Evolutionary conservation across 805 yeast species (phyloP).

Genomic region (Zygosaccharomyces kombuchaensis): DNA sequence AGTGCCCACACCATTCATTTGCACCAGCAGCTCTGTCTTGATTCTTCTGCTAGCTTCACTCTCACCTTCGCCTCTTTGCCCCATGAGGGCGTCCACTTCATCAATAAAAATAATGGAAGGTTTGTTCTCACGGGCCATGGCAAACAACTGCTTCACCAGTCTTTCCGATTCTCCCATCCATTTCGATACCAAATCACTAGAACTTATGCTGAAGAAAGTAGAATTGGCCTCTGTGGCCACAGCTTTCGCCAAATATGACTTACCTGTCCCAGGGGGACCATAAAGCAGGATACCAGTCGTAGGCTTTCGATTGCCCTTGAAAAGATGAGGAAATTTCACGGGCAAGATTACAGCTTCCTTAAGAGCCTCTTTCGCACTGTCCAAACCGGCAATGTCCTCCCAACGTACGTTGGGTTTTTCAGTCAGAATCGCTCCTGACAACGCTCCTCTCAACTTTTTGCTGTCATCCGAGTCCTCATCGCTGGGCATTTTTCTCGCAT

Average conservation of each 20-base stretch:
- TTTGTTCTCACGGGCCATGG: constrained; percentile 93
- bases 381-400: constrained; percentile 96
- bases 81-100: constrained; percentile 97
- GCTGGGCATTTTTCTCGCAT: constrained; percentile 55
- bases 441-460: constrained; percentile 83
- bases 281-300: constrained; percentile 82
- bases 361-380: constrained; percentile 89
- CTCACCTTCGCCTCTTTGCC: constrained; percentile 97
- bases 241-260: constrained; percentile 93
- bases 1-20: constrained; percentile 98
- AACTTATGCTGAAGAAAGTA: constrained; percentile 93
- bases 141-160: constrained; percentile 87
- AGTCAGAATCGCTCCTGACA: constrained; percentile 84
- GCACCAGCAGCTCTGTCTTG: constrained; percentile 91
- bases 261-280: constrained; percentile 98
- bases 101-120: constrained; percentile 96
- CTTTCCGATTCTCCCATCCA: constrained; percentile 99
- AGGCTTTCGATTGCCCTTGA: constrained; percentile 92
- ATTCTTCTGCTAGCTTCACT: constrained; percentile 95
- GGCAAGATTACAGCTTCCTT: constrained; percentile 97
- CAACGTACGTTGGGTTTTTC: constrained; percentile 91
- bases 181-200: constrained; percentile 91
- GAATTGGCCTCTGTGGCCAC: constrained; percentile 98
- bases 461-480: constrained; percentile 76
- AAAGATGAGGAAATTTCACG: constrained; percentile 91